A percentile compares a stretch with the other conserved stretches of the same genome.
Conservation (phyloP, 1,139 yeast species). For the Spathaspora sp. region DNA sequence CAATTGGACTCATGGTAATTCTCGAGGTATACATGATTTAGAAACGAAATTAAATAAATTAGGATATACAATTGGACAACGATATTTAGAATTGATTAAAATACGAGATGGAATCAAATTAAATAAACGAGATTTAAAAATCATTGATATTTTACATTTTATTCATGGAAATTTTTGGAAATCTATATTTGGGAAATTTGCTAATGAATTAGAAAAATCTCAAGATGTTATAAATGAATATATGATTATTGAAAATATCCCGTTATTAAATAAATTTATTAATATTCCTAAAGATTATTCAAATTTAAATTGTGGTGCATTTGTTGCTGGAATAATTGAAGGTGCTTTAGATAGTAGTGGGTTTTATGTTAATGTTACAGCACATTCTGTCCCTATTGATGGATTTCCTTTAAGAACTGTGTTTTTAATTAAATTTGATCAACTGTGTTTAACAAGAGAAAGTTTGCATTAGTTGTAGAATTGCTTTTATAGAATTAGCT, state of each 20-base stretch:
- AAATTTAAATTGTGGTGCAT: conserved; percentile 79
- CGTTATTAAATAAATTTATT: conserved; percentile 73
- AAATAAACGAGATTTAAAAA: conserved; percentile 67
- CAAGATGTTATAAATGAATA: conserved; percentile 81
- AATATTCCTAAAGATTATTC: conserved; percentile 81
- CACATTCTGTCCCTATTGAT: conserved; percentile 77
- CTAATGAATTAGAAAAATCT: conserved; percentile 86
- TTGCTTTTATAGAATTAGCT: neutral
- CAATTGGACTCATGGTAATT: conserved; percentile 60
- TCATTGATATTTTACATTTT: conserved; percentile 80
- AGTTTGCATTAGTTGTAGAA: conserved; percentile 10
- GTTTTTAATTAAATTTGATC: conserved; percentile 75
- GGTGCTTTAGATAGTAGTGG: conserved; percentile 82
- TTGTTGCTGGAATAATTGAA: conserved; percentile 87
- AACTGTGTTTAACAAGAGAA: conserved; percentile 58
- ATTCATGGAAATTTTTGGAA: conserved; percentile 84
- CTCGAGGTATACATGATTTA: conserved; percentile 73
- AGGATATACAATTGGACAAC: conserved; percentile 66
- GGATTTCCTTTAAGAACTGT: conserved; percentile 73
- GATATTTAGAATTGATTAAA: conserved; percentile 42
- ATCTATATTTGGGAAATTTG: conserved; percentile 74
- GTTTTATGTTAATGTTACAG: conserved; percentile 82
- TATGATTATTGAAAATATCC: conserved; percentile 82
- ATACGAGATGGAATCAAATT: conserved; percentile 57
- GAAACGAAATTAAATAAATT: conserved; percentile 72